Evolutionary conservation across 441 rosid genomes (phyloP).

Genomic region (Corymbia citriodora): DNA sequence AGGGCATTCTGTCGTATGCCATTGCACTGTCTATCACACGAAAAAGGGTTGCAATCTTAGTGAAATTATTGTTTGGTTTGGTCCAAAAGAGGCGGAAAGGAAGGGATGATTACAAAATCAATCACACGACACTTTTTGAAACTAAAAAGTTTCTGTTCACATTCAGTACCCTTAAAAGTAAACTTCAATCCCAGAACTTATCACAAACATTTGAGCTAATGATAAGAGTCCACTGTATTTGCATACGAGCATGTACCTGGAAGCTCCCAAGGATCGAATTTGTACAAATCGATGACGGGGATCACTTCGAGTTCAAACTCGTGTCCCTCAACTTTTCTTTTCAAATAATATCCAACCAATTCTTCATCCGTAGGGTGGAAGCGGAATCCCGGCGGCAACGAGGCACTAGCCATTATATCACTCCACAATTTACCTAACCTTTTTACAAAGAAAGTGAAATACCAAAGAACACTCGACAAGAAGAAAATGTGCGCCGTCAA

Average conservation of each 20-base stretch:
- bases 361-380: conserved; percentile 25
- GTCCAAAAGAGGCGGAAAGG: background rate
- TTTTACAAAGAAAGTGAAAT: background rate
- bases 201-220: background rate
- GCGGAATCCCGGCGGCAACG: conserved; percentile 77
- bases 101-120: background rate
- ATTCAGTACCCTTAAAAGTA: background rate
- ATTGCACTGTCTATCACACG: background rate
- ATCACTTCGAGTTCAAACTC: conserved; percentile 82
- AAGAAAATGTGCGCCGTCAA: background rate
- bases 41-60: background rate
- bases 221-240: background rate
- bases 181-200: background rate
- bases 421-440: background rate
- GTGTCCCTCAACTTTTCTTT: conserved; percentile 45
- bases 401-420: conserved; percentile 51
- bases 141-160: background rate
- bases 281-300: conserved; percentile 72
- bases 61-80: background rate
- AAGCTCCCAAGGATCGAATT: conserved; percentile 92
- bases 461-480: background rate
- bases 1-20: background rate
- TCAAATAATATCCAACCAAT: conserved; percentile 20
- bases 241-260: conserved; percentile 42
- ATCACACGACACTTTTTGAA: background rate